These are phyloP conservation scores for Niveomyces coronatus DNA, from an alignment of 2,329 filamentous ascomycete species.

Conservation along the genomic window DNA sequence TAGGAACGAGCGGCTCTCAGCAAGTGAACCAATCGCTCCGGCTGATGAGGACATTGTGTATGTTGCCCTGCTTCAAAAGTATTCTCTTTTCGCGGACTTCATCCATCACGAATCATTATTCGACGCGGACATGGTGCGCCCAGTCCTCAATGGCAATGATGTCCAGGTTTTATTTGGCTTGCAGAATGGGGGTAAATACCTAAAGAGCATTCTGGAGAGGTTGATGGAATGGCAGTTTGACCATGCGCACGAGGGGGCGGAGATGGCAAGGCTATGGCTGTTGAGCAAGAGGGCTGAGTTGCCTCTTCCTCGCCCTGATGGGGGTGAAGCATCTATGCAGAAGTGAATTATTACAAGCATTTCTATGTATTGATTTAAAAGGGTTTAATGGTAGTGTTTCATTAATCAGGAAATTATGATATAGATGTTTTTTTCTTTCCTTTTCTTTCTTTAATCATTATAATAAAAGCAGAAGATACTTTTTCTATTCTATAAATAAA, in stretches of 20 bases:
- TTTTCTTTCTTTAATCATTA: too few relatives aligned
- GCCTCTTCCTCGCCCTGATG: too few relatives aligned
- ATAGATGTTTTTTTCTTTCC: too few relatives aligned
- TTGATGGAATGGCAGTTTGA: conserved; percentile 13
- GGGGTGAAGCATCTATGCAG: too few relatives aligned
- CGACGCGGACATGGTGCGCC: conserved; percentile 6
- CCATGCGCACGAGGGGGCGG: conserved; percentile 5
- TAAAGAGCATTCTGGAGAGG: conserved; percentile 8
- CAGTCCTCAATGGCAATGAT: conserved; percentile 11
- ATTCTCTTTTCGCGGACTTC: conserved; percentile 8
- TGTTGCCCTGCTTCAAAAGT: conserved; percentile 1
- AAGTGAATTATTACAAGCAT: too few relatives aligned
- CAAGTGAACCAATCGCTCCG: not conserved
- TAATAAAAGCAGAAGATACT: too few relatives aligned
- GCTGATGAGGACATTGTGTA: not conserved
- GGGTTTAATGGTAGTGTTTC: too few relatives aligned
- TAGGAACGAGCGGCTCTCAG: too few relatives aligned
- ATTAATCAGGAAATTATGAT: too few relatives aligned
- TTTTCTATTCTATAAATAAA: too few relatives aligned
- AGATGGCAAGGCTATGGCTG: conserved; percentile 12
- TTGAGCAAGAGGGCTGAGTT: not conserved
- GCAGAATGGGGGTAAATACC: conserved; percentile 9
- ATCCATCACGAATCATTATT: conserved; percentile 5
- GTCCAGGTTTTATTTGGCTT: conserved; percentile 11
- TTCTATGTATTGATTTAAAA: too few relatives aligned